Evolutionary conservation across 2,329 filamentous ascomycete genomes (phyloP).

Genomic region (Colletotrichum kahawae): DNA sequence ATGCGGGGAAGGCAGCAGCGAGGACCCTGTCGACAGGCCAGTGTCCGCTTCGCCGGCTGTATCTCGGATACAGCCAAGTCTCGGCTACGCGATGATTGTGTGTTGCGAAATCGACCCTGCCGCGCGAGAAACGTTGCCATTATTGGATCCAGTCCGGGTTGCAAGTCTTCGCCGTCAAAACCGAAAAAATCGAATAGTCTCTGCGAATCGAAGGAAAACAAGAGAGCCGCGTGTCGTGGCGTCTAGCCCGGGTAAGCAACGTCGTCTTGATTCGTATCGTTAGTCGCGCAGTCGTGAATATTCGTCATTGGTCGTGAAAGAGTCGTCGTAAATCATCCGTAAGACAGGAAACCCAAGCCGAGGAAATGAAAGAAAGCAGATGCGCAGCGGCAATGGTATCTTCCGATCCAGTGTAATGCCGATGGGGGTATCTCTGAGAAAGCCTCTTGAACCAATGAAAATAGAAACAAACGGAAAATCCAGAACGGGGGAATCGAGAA

Average conservation of each 20-base stretch:
- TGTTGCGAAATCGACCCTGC: constrained; percentile 33
- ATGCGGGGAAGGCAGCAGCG: constrained; percentile 25
- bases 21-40: constrained; percentile 48
- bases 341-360: constrained; percentile 45
- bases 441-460: constrained; percentile 46
- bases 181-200: constrained; percentile 23
- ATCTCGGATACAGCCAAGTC: constrained; percentile 43
- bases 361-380: constrained; percentile 44
- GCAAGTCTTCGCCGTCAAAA: constrained; percentile 22
- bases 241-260: constrained; percentile 34
- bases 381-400: constrained; percentile 31
- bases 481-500: constrained; percentile 45
- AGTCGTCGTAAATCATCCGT: constrained; percentile 53
- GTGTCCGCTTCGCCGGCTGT: constrained; percentile 43
- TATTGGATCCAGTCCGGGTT: constrained; percentile 33
- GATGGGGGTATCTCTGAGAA: constrained; percentile 44
- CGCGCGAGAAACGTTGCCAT: constrained; percentile 22
- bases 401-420: constrained; percentile 29
- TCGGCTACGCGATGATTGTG: constrained; percentile 39
- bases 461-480: constrained; percentile 32
- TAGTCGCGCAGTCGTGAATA: constrained; percentile 32
- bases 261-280: constrained; percentile 34
- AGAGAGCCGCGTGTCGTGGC: constrained; percentile 26
- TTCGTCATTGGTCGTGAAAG: constrained; percentile 44
- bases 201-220: constrained; percentile 19